Percentiles rank a stretch among this genome's conserved stretches.
phyloP scores from a whole-genome alignment of 371 early-diverging fungal genomes.

The Mucor lusitanicus region DNA sequence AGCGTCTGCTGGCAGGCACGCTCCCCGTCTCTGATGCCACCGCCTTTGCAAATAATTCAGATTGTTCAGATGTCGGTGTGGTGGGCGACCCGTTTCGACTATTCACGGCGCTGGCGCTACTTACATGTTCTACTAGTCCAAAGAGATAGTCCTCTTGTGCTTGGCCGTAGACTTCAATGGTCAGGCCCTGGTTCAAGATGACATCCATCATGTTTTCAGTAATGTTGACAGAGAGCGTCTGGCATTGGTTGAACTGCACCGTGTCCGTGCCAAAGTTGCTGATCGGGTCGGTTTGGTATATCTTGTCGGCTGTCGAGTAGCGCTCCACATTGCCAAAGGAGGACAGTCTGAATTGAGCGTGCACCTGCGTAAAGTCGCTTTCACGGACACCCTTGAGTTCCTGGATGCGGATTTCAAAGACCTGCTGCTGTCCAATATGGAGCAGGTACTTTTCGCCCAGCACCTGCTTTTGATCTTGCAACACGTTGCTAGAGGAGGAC shows the following conservation, averaged over 20 bases:
- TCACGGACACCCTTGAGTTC: slow-evolving; percentile 67
- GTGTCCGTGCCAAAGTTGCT: slow-evolving; percentile 50
- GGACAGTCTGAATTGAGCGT: slow-evolving; percentile 72
- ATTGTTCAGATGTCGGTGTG: slow-evolving; percentile 7
- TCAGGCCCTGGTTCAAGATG: slow-evolving; percentile 42
- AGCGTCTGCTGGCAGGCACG: slow-evolving; percentile 12
- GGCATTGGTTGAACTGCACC: slow-evolving; percentile 62
- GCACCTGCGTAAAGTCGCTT: slow-evolving; percentile 67
- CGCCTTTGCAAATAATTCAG: slow-evolving; percentile 13
- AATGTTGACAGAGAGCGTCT: slow-evolving; percentile 57
- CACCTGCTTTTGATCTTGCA: neutral
- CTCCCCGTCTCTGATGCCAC: neutral
- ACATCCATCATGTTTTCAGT: slow-evolving; percentile 51
- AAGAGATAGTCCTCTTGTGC: slow-evolving; percentile 39
- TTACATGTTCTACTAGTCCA: slow-evolving; percentile 19
- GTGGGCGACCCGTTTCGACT: slow-evolving; percentile 10
- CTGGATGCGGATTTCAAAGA: slow-evolving; percentile 72
- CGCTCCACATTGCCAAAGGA: slow-evolving; percentile 53
- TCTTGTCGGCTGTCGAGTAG: slow-evolving; percentile 48
- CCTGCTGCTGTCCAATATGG: slow-evolving; percentile 55
- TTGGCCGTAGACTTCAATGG: slow-evolving; percentile 66
- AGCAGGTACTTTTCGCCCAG: slow-evolving; percentile 22
- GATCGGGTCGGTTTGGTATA: slow-evolving; percentile 67
- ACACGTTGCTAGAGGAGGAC: neutral
- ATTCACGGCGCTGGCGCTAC: neutral